These are phyloP conservation scores for Lentinula lateritia DNA, from an alignment of 768 basidiomycete species.

Conservation along the genomic window DNA sequence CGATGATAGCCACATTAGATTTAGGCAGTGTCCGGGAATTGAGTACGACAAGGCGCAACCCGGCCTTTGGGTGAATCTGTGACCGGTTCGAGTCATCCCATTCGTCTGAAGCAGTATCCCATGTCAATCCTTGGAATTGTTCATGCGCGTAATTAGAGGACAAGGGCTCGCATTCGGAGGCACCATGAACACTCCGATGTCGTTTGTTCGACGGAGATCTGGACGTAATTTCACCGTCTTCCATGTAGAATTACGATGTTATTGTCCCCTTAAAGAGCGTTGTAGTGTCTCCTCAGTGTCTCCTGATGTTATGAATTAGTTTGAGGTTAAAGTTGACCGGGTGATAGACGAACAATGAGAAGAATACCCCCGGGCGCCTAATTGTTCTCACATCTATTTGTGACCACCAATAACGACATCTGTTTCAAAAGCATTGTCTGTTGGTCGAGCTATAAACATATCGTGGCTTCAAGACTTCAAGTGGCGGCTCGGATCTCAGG, in stretches of 20 bases:
- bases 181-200: background rate
- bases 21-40: conserved; percentile 58
- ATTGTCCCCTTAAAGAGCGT: background rate
- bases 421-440: background rate
- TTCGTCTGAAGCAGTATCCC: conserved; percentile 15
- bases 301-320: background rate
- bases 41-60: conserved; percentile 45
- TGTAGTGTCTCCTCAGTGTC: background rate
- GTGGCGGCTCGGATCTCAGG: too few relatives aligned
- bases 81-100: background rate
- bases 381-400: background rate
- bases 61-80: background rate
- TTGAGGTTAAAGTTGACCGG: background rate
- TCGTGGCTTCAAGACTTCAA: background rate
- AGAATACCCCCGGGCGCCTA: background rate
- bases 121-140: conserved; percentile 50
- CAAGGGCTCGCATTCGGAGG: background rate
- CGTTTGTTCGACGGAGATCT: background rate
- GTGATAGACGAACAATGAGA: background rate
- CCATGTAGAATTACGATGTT: background rate
- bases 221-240: background rate
- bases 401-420: background rate
- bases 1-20: conserved; percentile 33
- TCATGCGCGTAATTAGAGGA: conserved; percentile 13
- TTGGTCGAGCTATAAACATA: background rate